phyloP scores from a whole-genome alignment of 306 rosid species.

The Vigna radiata region DNA sequence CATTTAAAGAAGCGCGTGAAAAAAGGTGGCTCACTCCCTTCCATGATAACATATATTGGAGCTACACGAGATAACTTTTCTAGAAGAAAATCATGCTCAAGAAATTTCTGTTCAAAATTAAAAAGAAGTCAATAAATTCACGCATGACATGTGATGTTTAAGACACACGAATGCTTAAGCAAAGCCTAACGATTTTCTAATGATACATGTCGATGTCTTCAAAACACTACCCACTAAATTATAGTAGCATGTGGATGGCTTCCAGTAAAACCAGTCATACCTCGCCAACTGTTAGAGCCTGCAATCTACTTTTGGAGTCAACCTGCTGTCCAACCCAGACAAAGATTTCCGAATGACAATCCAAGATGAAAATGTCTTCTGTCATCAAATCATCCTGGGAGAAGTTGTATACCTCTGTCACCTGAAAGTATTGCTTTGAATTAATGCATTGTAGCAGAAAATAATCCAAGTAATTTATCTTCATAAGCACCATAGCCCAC shows the following conservation, averaged over 20 bases:
- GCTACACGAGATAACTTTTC: slow-evolving; percentile 72
- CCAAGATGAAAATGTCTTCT: slow-evolving; percentile 83
- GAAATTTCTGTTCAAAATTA: slow-evolving; percentile 70
- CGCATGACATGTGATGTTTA: neutral
- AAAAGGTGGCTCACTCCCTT: slow-evolving; percentile 92
- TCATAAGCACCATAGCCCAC: slow-evolving; percentile 43
- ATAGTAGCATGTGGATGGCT: slow-evolving; percentile 21
- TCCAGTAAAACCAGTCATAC: slow-evolving; percentile 53
- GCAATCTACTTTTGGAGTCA: slow-evolving; percentile 67
- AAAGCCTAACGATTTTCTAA: neutral
- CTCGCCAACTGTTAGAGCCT: slow-evolving; percentile 86
- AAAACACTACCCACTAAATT: slow-evolving; percentile 12
- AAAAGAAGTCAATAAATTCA: slow-evolving; percentile 38
- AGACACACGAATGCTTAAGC: slow-evolving; percentile 2
- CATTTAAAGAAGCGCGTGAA: slow-evolving; percentile 87
- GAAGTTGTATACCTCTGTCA: slow-evolving; percentile 80
- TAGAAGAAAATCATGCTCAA: slow-evolving; percentile 80
- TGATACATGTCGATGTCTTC: slow-evolving; percentile 16
- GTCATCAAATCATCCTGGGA: slow-evolving; percentile 96
- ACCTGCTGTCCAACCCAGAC: slow-evolving; percentile 96
- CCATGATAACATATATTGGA: slow-evolving; percentile 78
- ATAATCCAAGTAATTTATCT: neutral
- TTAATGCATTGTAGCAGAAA: slow-evolving; percentile 43
- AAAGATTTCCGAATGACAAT: slow-evolving; percentile 77
- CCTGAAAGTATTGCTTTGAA: slow-evolving; percentile 59